phyloP scores from a whole-genome alignment of 306 rosid genomes.

The Pyrus bretschneideri region DNA sequence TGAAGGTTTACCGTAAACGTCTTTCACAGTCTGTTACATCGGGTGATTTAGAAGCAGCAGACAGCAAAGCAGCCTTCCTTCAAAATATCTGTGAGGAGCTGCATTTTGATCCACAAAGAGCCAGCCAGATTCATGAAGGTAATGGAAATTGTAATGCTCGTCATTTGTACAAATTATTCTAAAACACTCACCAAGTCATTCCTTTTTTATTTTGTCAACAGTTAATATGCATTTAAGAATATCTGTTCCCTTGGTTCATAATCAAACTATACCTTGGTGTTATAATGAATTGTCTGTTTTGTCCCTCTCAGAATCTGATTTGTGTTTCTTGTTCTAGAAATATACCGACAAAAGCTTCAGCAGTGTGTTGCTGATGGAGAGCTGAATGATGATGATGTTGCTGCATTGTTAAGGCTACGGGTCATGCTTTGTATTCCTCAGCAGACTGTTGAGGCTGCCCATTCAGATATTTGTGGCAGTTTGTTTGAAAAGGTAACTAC shows the following conservation, averaged over 20 bases:
- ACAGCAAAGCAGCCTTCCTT: constrained; percentile 94
- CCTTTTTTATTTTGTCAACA: neutral
- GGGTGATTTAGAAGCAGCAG: constrained; percentile 78
- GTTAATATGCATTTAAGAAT: neutral
- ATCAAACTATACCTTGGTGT: neutral
- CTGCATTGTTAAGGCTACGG: constrained; percentile 79
- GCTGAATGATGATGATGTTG: constrained; percentile 69
- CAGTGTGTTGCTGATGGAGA: constrained; percentile 86
- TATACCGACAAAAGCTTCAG: constrained; percentile 96
- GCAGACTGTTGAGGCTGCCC: constrained; percentile 82
- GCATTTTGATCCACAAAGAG: constrained; percentile 85
- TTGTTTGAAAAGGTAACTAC: constrained; percentile 79
- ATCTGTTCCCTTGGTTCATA: neutral
- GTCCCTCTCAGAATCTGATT: constrained; percentile 23
- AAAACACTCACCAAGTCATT: no score
- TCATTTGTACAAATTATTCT: neutral
- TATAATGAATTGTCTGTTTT: neutral
- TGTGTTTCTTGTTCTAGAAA: constrained; percentile 41
- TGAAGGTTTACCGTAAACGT: constrained; percentile 72
- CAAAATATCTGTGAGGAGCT: constrained; percentile 81
- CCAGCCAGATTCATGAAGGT: constrained; percentile 91
- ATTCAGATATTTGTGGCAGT: constrained; percentile 90
- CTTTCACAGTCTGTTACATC: constrained; percentile 63
- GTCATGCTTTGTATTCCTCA: constrained; percentile 93
- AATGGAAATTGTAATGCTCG: constrained; percentile 1